Conservation (phyloP, 73 alveolate species). For the Uronychia binucleata region DNA sequence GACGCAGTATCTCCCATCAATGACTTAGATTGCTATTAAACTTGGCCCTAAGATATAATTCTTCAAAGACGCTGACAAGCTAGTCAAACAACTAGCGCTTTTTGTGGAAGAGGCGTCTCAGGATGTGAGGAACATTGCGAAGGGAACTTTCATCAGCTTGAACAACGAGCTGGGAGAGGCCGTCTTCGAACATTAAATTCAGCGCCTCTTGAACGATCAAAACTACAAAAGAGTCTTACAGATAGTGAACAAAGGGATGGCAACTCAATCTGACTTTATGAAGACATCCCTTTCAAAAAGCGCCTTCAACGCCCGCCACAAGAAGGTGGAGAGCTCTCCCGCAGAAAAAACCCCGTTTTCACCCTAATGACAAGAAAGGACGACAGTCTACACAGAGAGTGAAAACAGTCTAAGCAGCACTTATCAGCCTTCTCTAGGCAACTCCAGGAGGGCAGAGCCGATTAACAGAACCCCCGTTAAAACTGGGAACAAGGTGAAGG, state of each 20-base stretch:
- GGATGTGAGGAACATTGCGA: slow-evolving; percentile 59
- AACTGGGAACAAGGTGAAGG: not conserved
- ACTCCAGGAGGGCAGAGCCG: not conserved
- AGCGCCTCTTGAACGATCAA: slow-evolving; percentile 6
- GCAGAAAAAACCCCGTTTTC: not conserved
- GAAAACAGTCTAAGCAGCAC: not conserved
- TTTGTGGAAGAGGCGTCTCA: slow-evolving; percentile 54
- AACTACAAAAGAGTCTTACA: slow-evolving; percentile 22
- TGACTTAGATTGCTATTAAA: slow-evolving; percentile 7
- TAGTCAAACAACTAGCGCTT: slow-evolving; percentile 34
- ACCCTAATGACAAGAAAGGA: not conserved
- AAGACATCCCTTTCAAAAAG: not conserved
- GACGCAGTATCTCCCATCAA: not conserved
- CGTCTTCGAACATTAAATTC: slow-evolving; percentile 3
- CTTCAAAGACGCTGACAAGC: slow-evolving; percentile 35
- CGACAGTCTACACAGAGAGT: not conserved
- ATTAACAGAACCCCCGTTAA: not conserved
- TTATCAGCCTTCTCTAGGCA: not conserved
- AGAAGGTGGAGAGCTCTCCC: not conserved
- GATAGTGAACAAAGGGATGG: slow-evolving; percentile 9
- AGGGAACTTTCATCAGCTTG: slow-evolving; percentile 32
- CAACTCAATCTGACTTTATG: not conserved
- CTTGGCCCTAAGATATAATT: slow-evolving; percentile 34
- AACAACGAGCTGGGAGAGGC: slow-evolving; percentile 11
- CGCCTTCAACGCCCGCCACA: not conserved